Percentiles rank a stretch among this genome's conserved stretches.
These are phyloP conservation scores for Colletotrichum sojae DNA, from an alignment of 2,329 filamentous ascomycete genomes.

Conservation along the genomic window DNA sequence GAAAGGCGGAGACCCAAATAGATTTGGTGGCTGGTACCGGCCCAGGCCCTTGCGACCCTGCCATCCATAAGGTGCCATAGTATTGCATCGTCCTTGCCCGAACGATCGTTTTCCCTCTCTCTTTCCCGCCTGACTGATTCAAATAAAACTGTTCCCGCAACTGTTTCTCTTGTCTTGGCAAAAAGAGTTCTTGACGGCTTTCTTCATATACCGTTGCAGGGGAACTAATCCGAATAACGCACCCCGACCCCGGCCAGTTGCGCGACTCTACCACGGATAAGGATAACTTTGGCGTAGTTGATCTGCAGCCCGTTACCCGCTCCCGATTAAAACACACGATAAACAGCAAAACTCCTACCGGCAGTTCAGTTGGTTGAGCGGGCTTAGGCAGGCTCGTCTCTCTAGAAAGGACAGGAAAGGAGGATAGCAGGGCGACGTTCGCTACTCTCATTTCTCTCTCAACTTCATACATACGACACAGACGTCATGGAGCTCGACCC, in stretches of 20 bases:
- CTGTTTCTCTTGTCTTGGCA: slow-evolving; percentile 24
- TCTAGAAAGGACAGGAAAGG: slow-evolving; percentile 13
- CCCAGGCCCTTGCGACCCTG: slow-evolving; percentile 18
- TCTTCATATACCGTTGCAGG: neutral
- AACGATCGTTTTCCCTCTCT: neutral
- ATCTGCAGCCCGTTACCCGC: slow-evolving; percentile 23
- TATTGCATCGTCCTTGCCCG: no score
- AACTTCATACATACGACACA: slow-evolving; percentile 9
- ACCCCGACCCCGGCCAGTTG: neutral
- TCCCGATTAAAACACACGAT: neutral
- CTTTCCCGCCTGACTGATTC: slow-evolving; percentile 14
- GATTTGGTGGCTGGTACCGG: slow-evolving; percentile 15
- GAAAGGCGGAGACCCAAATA: neutral
- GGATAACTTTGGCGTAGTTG: slow-evolving; percentile 28
- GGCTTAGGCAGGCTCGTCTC: neutral
- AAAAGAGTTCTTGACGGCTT: neutral
- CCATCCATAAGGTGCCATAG: neutral
- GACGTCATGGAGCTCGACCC: slow-evolving; percentile 27
- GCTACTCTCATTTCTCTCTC: neutral
- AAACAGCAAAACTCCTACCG: neutral
- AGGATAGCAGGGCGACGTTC: slow-evolving; percentile 17
- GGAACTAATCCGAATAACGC: neutral
- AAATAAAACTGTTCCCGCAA: slow-evolving; percentile 29
- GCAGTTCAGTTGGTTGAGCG: neutral
- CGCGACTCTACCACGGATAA: neutral